A percentile compares a stretch with the other conserved stretches of the same genome.
These are phyloP conservation scores for Fusarium irregulare DNA, from an alignment of 2,329 filamentous ascomycete genomes.

Conservation along the genomic window DNA sequence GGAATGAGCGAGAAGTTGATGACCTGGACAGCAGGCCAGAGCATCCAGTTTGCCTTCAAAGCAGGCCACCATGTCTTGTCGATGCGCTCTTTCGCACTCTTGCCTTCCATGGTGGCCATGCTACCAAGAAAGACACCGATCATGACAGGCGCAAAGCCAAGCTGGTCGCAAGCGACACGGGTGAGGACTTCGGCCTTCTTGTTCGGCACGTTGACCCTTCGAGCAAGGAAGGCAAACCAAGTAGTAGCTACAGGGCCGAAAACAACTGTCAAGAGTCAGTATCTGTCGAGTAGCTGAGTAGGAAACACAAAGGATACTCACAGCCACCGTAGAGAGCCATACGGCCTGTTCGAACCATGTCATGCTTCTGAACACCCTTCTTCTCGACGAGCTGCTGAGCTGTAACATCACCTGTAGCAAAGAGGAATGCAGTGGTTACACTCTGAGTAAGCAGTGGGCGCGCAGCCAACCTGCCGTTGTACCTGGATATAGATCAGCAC, in stretches of 20 bases:
- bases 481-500: conserved; percentile 66
- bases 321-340: conserved; percentile 85
- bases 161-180: conserved; percentile 84
- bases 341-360: conserved; percentile 75
- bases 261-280: conserved; percentile 63
- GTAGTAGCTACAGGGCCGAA: conserved; percentile 90
- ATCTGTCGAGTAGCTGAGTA: neutral
- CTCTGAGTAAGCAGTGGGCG: conserved; percentile 91
- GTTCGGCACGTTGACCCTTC: conserved; percentile 71
- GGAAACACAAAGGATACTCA: conserved; percentile 54
- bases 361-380: conserved; percentile 80
- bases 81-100: conserved; percentile 71
- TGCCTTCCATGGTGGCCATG: conserved; percentile 86
- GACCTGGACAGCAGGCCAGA: conserved; percentile 89
- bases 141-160: conserved; percentile 85
- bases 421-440: conserved; percentile 89
- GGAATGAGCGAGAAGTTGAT: conserved; percentile 91
- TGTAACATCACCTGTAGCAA: conserved; percentile 89
- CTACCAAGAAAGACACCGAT: conserved; percentile 83
- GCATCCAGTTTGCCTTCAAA: conserved; percentile 83
- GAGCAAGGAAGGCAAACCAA: conserved; percentile 86
- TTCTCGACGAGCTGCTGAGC: conserved; percentile 93
- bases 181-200: conserved; percentile 78
- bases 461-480: conserved; percentile 83
- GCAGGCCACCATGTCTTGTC: conserved; percentile 76